Conservation (phyloP, 192 early-diverging fungal genomes). For the Coemansia sp. region DNA sequence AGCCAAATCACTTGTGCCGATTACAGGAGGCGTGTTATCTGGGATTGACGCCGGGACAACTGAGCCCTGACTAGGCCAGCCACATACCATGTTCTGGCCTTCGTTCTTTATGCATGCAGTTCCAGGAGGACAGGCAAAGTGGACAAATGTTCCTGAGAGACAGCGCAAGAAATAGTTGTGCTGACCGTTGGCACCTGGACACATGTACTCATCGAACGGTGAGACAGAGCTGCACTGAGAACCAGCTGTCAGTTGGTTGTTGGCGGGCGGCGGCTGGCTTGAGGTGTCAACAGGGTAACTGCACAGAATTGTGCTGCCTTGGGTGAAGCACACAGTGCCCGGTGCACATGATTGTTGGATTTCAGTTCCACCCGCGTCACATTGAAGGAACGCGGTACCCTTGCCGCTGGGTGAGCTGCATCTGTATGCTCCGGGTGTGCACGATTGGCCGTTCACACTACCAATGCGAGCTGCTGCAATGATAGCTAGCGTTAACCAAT, state of each 20-base stretch:
- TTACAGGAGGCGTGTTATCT: neutral
- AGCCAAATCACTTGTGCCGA: neutral
- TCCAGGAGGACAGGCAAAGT: conserved; percentile 43
- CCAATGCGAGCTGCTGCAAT: neutral
- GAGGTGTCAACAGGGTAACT: conserved; percentile 28
- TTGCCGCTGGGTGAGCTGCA: conserved; percentile 35
- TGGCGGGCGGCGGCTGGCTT: conserved; percentile 23
- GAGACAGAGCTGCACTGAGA: conserved; percentile 32
- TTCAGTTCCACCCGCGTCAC: conserved; percentile 27
- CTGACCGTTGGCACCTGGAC: conserved; percentile 35
- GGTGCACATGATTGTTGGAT: conserved; percentile 40
- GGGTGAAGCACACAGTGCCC: conserved; percentile 45
- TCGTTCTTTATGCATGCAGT: conserved; percentile 39
- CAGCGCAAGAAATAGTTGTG: conserved; percentile 43
- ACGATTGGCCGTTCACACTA: conserved; percentile 10
- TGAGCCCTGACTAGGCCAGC: conserved; percentile 5
- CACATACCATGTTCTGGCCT: conserved; percentile 46
- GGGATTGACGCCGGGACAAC: neutral
- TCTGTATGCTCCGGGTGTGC: conserved; percentile 35
- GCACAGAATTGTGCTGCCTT: conserved; percentile 43
- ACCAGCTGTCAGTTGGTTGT: conserved; percentile 14
- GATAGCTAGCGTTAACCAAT: neutral
- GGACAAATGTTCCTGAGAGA: conserved; percentile 36
- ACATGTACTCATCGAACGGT: conserved; percentile 44
- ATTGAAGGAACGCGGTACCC: conserved; percentile 32